Percentiles rank a stretch among this genome's conserved stretches.
phyloP scores from a whole-genome alignment of 495 filamentous ascomycete species.

The Xylaria nigripes region DNA sequence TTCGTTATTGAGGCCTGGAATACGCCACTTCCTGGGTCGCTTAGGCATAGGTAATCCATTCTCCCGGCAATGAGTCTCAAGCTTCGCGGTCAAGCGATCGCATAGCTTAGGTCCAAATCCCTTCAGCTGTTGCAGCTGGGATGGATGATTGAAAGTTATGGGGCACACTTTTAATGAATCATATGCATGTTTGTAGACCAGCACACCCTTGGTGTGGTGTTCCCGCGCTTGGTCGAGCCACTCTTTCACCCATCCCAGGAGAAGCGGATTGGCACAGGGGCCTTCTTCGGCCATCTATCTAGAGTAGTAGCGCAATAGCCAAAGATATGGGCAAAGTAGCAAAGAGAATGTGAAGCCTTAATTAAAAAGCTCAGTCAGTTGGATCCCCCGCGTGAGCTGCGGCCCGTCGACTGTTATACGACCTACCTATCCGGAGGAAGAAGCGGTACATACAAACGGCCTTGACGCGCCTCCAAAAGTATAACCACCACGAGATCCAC shows the following conservation, averaged over 20 bases:
- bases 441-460: too few species aligned
- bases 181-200: constrained; percentile 72
- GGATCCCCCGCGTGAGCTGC: neutral
- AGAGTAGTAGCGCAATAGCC: neutral
- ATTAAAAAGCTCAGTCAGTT: neutral
- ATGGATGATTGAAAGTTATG: constrained; percentile 63
- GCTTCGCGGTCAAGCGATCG: constrained; percentile 58
- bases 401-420: too few species aligned
- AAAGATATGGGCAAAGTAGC: too few species aligned
- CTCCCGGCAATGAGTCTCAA: constrained; percentile 57
- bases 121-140: constrained; percentile 61
- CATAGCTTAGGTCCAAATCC: constrained; percentile 67
- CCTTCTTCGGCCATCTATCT: constrained; percentile 17
- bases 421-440: too few species aligned
- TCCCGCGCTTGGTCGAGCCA: constrained; percentile 70
- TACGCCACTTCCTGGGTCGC: constrained; percentile 31
- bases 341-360: neutral
- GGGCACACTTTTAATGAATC: constrained; percentile 75
- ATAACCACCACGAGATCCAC: too few species aligned
- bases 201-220: constrained; percentile 60
- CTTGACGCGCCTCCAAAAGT: too few species aligned
- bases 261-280: constrained; percentile 61
- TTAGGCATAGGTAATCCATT: constrained; percentile 67
- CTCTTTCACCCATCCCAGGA: constrained; percentile 69
- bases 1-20: constrained; percentile 17